Evolutionary conservation across 371 early-diverging fungal species (phyloP).

Genomic region (Mucor velutinosus): DNA sequence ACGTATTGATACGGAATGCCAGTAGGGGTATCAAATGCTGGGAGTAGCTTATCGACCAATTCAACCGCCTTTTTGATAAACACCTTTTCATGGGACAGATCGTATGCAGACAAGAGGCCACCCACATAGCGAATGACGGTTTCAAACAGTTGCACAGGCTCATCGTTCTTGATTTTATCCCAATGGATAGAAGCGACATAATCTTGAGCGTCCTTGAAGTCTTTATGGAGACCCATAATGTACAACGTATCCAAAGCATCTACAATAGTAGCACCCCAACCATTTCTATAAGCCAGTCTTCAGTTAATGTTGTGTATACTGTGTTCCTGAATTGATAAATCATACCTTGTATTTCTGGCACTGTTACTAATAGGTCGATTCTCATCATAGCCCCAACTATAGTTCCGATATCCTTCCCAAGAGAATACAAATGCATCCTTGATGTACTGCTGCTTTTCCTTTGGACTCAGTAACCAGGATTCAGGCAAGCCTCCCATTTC

Average conservation of each 20-base stretch:
- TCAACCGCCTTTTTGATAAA: constrained; percentile 54
- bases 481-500: constrained; percentile 28
- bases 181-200: constrained; percentile 59
- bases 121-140: constrained; percentile 88
- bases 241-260: constrained; percentile 83
- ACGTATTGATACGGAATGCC: constrained; percentile 64
- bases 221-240: constrained; percentile 74
- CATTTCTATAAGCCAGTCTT: constrained; percentile 34
- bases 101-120: constrained; percentile 80
- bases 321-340: not conserved
- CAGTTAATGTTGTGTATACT: no score
- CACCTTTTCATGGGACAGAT: constrained; percentile 54
- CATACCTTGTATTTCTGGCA: constrained; percentile 54
- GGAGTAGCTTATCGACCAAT: constrained; percentile 56
- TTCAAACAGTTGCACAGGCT: constrained; percentile 71
- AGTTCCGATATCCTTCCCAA: constrained; percentile 76
- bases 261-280: constrained; percentile 68
- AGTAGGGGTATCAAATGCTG: constrained; percentile 60
- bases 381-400: constrained; percentile 67
- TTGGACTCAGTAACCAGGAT: constrained; percentile 23
- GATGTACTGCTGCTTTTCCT: constrained; percentile 44
- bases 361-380: constrained; percentile 49
- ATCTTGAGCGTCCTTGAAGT: constrained; percentile 68
- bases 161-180: constrained; percentile 18
- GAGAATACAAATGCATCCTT: constrained; percentile 63